Evolutionary conservation across 352 stramenopile species (phyloP), one percentile per base, ranked within the genome.

Genomic region (Phytopythium chamaehyphon): DNA sequence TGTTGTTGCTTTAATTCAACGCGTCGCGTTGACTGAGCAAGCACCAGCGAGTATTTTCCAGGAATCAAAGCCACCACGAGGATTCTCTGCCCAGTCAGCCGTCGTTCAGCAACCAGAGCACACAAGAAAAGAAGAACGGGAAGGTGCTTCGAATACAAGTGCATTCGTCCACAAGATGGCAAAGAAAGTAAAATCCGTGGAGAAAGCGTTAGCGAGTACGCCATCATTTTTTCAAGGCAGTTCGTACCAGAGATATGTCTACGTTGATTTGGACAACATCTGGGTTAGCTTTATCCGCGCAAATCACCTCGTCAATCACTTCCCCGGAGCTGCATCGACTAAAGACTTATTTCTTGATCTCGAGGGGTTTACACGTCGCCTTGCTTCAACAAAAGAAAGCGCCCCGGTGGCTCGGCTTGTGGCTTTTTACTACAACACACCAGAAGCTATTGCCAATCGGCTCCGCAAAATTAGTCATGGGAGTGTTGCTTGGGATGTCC

Each of bases 191-290:
- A 33, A 5, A 9, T 33, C 5, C 9, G 28, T 33, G 9, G 28
- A 33, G 28, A 33, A 33, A 9, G 28, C 28, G 28, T 9, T 33
- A 10, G 28, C 28, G 5, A 24, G 38, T 7, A 10, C 38, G n/a
- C 44, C 44, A n/a, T 39, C 23, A 4, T 6, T 19, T 33, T 50
- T 50, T 9, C 7, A 19, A 10, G 44, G 44, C 2, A 10, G 44
- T n/a, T 26, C 37, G 9, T 33, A 50, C 26, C 44, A 23, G 3
- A 23, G 44, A 3, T 50, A 39, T 8, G 28, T 50, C 24, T 50
- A 40, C 28, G 28, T 50, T 2, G 44, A 50, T 24, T 24, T 50
- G 26, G 44, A 50, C 26, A 50, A 50, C 16, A 50, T 50, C 11
- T 50, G 44, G 44, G 7, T 50, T 24, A 50, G 44, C 26, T 50